Evolutionary conservation across 306 rosid genomes (phyloP), one percentile per base, ranked within the genome.

Genomic region (Albizia julibrissin): DNA sequence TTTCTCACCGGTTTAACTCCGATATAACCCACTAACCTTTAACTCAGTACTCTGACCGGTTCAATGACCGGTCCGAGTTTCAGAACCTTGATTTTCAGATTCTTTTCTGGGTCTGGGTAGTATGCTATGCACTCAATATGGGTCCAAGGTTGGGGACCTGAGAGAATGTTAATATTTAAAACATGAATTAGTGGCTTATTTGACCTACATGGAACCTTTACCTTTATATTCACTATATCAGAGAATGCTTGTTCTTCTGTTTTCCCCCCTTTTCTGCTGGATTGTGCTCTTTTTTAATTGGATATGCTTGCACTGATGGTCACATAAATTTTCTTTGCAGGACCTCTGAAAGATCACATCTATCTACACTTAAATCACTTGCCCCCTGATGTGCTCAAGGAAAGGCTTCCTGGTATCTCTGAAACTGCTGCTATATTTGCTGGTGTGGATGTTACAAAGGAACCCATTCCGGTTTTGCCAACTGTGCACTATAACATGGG

Each of bases 351-450:
- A 88, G 99, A 95, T 88, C 99, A 95, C 85, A 95, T 95, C 81
- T 93, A 93, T 92, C 99, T 95, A 70, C 99, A 95, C 85, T 89
- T 95, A 85, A 95, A 95, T 87, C 99, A 95, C 85, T 90, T 95
- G 74, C 99, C 99, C 76, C 99, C 99, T 21, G 99, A 95, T 71
- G 97, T 95, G 73, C 94, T 95, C 47, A 93, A 90, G 91, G 99
- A 95, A 91, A 93, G 99, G 85, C 99, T 95, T 82, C 99, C 99
- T 78, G 98, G 99, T 81, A 95, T 95, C 83, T 95, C 98, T 69
- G 99, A 95, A 92, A 95, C 99, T 80, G 99, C 99, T 79, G 99
- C 99, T 82, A 95, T 95, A 82, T 95, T 95, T 89, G 97, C 99
- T 79, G 99, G 98, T 11, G 99, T 95, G 62, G 99, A 95, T 89